A percentile compares a stretch with the other conserved stretches of the same genome.
phyloP scores from a whole-genome alignment of 345 rosid genomes.

The Populus nigra region DNA sequence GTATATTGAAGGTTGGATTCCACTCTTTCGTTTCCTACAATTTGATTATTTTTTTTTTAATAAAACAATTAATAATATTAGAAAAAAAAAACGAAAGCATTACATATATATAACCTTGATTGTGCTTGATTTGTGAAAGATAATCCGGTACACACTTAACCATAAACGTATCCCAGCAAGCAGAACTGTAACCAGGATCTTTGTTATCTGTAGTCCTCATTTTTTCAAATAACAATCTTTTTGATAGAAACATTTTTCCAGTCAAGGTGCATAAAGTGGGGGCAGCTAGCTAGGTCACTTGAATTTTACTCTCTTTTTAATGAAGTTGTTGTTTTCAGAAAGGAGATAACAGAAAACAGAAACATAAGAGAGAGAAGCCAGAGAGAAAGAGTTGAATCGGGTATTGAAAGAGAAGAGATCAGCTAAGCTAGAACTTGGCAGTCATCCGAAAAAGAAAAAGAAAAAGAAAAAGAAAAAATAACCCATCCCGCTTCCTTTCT shows the following conservation, averaged over 20 bases:
- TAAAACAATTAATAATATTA: too few species aligned
- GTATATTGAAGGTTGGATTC: too few species aligned
- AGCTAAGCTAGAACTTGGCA: background rate
- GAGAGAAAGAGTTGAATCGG: constrained; percentile 22
- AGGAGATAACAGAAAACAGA: background rate
- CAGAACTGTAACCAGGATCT: background rate
- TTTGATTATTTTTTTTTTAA: too few species aligned
- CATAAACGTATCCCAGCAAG: background rate
- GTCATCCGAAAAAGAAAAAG: background rate
- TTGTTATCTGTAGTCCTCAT: background rate
- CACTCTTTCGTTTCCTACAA: too few species aligned
- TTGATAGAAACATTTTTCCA: background rate
- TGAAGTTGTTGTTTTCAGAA: background rate
- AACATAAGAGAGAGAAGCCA: background rate
- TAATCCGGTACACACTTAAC: background rate
- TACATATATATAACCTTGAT: too few species aligned
- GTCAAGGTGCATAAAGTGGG: background rate
- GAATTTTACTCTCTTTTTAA: background rate
- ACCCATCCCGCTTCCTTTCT: constrained; percentile 40
- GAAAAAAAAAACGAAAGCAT: too few species aligned
- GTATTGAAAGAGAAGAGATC: constrained; percentile 11
- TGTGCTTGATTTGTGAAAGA: background rate
- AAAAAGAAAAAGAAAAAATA: too few species aligned
- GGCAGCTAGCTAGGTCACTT: background rate
- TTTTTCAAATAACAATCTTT: background rate